Base-by-base conservation (phyloP, 352 stramenopile species). In the Pythium dissotocum region DNA sequence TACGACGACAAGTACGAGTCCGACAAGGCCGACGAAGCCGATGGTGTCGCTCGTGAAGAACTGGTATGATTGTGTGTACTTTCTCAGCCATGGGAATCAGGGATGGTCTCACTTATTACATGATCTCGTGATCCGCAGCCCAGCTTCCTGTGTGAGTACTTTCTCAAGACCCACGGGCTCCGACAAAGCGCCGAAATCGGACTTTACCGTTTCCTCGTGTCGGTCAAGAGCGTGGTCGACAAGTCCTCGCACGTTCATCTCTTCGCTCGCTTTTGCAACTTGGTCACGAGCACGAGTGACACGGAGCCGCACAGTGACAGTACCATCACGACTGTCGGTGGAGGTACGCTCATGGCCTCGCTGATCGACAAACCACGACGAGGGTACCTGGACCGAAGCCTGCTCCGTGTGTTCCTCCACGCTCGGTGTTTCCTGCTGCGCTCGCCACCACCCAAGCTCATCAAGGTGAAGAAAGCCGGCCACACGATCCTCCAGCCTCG, bases 1-100 rank as follows among this genome's bases (percentile, higher is more conserved):
- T 93, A 91, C 58, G 78, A 93, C 60, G 83, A 90, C 70, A 93
- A 93, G 60, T 86, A 87, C 24, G 67, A 59, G 7, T 89, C 81
- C 2, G 85, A 93, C 44, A 70, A 72, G 53, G 74, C 67, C 5
- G 85, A 93, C 52, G 77, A 82, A 62, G 72, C 77, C 0, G 85
- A 93, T 32, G 83, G 85, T 21, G 82, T 90, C 18, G 81, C 77
- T 5, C 72, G 71, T 26, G 79, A 87, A 71, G 83, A 88, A 24
- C 44, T 91, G 64, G 72, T 82, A 56, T 13, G 44, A 26, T 13
- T 38, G 33, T 0, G 9, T 38, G 36, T 51, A 13, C 36, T 44
- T 3, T 14, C 36, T 44, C 36, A 12, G 33, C 9, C 33, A 10
- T 12, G 12, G 36, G 6, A 16, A 16, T 13, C 9, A 5, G 2